A percentile compares a stretch with the other conserved stretches of the same genome.
Evolutionary conservation across 1,284 basidiomycete genomes (phyloP).

Genomic region (Tetrapyrgos nigripes): DNA sequence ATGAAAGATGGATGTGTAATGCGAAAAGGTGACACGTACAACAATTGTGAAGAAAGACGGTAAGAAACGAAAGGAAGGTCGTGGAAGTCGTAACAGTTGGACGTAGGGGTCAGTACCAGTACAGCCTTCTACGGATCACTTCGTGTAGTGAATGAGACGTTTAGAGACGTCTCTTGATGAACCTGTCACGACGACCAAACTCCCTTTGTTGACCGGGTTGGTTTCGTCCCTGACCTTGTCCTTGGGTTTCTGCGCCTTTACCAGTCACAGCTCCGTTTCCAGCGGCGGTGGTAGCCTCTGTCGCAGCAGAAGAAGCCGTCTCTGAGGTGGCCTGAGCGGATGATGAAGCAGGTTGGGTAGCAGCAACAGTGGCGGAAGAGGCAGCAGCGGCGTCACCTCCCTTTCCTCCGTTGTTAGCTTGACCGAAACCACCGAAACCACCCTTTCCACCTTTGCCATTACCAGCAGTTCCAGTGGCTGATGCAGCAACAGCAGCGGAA

Average conservation of each 20-base stretch:
- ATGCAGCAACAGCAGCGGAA: neutral
- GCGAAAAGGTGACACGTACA: neutral
- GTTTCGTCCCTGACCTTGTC: no score
- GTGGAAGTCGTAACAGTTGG: no score
- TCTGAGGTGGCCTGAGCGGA: no score
- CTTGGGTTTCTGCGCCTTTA: no score
- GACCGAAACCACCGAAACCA: neutral
- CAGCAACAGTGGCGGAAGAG: constrained; percentile 1
- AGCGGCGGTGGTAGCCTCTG: no score
- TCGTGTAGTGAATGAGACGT: neutral
- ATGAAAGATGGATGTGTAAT: neutral
- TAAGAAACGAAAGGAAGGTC: no score
- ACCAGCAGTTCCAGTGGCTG: neutral
- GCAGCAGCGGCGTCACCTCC: neutral
- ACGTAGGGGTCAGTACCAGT: no score
- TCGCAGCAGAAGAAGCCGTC: no score
- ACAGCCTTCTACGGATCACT: neutral
- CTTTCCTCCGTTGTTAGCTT: no score
- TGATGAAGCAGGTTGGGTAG: neutral
- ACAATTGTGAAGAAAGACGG: no score
- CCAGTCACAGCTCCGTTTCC: no score
- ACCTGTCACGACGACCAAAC: neutral
- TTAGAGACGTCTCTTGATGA: neutral
- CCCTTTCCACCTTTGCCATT: neutral
- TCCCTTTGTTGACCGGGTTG: no score